Evolutionary conservation across 345 rosid genomes (phyloP).

Genomic region (Dipteronia sinensis): DNA sequence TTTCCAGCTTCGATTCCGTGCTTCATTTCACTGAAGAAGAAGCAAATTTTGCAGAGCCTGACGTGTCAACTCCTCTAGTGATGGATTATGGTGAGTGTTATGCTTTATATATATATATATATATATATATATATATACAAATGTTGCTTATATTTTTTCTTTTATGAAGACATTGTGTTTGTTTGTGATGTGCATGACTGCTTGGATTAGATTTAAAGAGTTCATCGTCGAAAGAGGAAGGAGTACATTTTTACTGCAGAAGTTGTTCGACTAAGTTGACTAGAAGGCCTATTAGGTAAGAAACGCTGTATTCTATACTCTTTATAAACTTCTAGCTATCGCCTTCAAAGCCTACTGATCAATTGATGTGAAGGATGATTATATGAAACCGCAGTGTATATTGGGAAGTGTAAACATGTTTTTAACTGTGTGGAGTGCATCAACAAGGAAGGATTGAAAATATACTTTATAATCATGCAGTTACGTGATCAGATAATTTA

Average conservation of each 20-base stretch:
- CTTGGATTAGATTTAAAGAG: constrained; percentile 51
- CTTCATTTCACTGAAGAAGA: constrained; percentile 35
- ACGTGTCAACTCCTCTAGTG: constrained; percentile 36
- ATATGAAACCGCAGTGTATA: not conserved
- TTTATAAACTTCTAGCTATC: too few species aligned
- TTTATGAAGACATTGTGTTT: not conserved
- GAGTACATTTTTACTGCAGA: constrained; percentile 73
- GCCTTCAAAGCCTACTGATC: too few species aligned
- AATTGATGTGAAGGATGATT: not conserved
- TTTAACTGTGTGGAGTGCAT: not conserved
- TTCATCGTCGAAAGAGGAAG: constrained; percentile 48
- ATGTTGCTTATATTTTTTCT: not conserved
- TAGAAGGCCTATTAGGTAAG: constrained; percentile 49
- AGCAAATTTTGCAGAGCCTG: constrained; percentile 25
- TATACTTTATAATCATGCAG: not conserved
- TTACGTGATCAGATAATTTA: not conserved
- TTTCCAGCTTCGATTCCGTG: constrained; percentile 47
- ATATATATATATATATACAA: too few species aligned
- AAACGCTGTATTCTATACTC: not conserved
- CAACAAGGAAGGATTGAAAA: not conserved
- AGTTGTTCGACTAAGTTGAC: constrained; percentile 66
- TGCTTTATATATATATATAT: too few species aligned
- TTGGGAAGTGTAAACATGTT: not conserved
- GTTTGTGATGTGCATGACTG: not conserved
- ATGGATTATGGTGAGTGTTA: constrained; percentile 54